Evolutionary conservation across 2,329 filamentous ascomycete genomes (phyloP).

Genomic region (Exophiala alcalophila): DNA sequence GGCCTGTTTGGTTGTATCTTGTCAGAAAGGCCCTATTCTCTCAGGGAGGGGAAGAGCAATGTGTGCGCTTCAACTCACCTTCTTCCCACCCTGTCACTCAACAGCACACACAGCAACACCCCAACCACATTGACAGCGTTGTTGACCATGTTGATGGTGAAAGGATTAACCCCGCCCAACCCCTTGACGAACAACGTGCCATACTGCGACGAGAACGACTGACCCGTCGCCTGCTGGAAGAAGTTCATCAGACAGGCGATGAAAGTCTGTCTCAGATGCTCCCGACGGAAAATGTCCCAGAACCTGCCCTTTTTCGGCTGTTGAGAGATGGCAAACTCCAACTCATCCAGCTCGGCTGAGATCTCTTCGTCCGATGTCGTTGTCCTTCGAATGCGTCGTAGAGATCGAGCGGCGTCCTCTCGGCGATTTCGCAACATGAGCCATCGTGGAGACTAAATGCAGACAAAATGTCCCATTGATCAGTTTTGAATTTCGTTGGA

Average conservation of each 20-base stretch:
- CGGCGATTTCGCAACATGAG: conserved; percentile 62
- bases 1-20: not conserved
- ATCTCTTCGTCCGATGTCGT: conserved; percentile 27
- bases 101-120: not conserved
- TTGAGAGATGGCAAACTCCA: conserved; percentile 19
- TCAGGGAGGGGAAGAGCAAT: not conserved
- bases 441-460: conserved; percentile 55
- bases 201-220: conserved; percentile 27
- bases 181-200: conserved; percentile 30
- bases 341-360: conserved; percentile 33
- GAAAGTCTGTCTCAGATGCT: conserved; percentile 30
- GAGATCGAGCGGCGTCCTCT: conserved; percentile 58
- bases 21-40: no score
- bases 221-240: conserved; percentile 31
- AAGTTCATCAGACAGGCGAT: conserved; percentile 30
- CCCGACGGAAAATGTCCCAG: conserved; percentile 25
- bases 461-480: no score
- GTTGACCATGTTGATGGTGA: conserved; percentile 25
- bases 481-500: no score
- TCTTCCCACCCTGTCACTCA: conserved; percentile 5
- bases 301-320: conserved; percentile 28
- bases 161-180: conserved; percentile 29
- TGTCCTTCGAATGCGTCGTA: conserved; percentile 58
- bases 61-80: conserved; percentile 3
- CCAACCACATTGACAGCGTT: not conserved